These are phyloP conservation scores for Claviceps sp. DNA, from an alignment of 2,329 filamentous ascomycete species.

Conservation along the genomic window DNA sequence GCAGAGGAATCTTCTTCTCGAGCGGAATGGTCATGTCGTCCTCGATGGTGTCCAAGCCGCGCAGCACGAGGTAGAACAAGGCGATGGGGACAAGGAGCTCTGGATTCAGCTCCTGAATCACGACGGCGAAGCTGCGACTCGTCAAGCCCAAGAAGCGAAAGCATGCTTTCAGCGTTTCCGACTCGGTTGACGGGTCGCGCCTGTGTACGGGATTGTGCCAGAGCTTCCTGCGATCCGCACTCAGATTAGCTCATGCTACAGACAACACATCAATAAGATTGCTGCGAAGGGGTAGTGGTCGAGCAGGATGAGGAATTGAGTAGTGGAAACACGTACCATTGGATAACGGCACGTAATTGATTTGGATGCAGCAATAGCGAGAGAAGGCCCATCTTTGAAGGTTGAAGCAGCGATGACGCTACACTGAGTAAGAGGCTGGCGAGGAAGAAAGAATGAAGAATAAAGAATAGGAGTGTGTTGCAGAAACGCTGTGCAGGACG, in stretches of 20 bases:
- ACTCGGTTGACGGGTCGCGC: conserved; percentile 65
- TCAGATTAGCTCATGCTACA: background rate
- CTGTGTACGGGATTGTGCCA: conserved; percentile 92
- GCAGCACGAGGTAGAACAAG: conserved; percentile 85
- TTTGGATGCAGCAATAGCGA: conserved; percentile 66
- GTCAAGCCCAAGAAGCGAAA: conserved; percentile 78
- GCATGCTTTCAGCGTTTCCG: conserved; percentile 61
- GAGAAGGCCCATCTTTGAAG: conserved; percentile 45
- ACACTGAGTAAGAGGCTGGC: background rate
- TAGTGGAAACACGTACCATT: conserved; percentile 51
- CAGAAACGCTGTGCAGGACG: background rate
- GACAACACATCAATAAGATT: background rate
- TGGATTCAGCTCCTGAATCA: conserved; percentile 91
- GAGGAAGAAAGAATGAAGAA: background rate
- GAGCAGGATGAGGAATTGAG: background rate
- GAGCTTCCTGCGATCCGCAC: conserved; percentile 54
- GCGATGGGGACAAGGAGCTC: conserved; percentile 82
- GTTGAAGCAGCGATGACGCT: background rate
- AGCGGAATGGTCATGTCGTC: conserved; percentile 91
- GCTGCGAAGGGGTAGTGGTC: background rate
- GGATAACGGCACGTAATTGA: conserved; percentile 69
- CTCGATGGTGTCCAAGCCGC: conserved; percentile 94
- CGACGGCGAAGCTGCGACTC: conserved; percentile 81
- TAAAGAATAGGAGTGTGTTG: background rate
- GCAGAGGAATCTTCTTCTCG: conserved; percentile 68